Percentiles rank a stretch among this genome's conserved stretches.
Evolutionary conservation across 345 rosid genomes (phyloP).

Genomic region (Citrus mangshanensis): DNA sequence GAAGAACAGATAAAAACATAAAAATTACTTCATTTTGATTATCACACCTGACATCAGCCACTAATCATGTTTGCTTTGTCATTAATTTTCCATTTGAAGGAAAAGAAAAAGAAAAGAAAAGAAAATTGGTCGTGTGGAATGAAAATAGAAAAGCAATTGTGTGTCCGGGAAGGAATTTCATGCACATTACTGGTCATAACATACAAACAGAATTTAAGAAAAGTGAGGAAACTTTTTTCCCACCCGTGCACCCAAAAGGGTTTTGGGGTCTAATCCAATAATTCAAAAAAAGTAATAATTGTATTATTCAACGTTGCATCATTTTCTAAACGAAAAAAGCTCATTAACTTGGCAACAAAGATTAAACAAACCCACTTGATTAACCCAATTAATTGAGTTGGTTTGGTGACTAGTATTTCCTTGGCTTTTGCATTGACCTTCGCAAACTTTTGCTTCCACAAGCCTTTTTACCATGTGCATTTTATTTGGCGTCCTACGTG

Average conservation of each 20-base stretch:
- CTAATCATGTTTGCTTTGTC: not conserved
- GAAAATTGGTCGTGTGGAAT: no score
- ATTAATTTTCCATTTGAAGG: not conserved
- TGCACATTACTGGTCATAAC: not conserved
- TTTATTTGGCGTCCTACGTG: not conserved
- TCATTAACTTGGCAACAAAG: not conserved
- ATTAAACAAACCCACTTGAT: not conserved
- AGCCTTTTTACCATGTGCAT: not conserved
- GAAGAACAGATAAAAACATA: no score
- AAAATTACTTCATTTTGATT: no score
- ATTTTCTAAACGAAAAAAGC: not conserved
- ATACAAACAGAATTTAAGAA: constrained; percentile 4
- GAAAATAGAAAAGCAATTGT: not conserved
- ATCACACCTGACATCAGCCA: not conserved
- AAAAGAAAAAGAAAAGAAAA: no score
- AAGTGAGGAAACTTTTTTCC: not conserved
- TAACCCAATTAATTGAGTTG: not conserved
- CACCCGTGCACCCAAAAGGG: constrained; percentile 3
- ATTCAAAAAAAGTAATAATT: not conserved
- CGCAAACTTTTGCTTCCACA: no score
- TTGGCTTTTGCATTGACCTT: not conserved
- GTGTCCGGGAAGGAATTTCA: no score
- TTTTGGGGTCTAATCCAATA: not conserved
- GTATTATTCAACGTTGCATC: constrained; percentile 7
- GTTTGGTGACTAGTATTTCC: not conserved